Evolutionary conservation across 495 filamentous ascomycete species (phyloP), one percentile per base, ranked within the genome.

Genomic region (Penicillium lagena): DNA sequence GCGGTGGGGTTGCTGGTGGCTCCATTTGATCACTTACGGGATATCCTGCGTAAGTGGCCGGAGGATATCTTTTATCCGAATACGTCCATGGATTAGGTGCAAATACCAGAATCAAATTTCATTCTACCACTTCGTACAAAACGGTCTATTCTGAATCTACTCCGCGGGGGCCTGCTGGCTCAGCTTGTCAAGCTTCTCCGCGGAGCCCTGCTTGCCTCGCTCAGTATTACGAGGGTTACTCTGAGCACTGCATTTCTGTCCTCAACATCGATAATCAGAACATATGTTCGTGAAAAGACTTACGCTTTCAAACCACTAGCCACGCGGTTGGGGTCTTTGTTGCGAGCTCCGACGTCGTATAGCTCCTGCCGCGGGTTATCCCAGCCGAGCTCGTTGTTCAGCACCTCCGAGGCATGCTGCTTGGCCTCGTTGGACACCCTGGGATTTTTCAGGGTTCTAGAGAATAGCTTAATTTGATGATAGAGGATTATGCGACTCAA

Each of bases 371-470:
- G 53, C 7, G 52, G 49, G 32, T 49, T 12, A 33, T 60, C 53
- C 11, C 50, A 43, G 34, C 39, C 49, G 37, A 60, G 13, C 36
- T 69, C 46, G 12, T 52, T 52, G 33, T 66, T 42, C 32, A 75
- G 59, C 9, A 71, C 58, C 41, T 71, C 62, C 47, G 61, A 40
- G 12, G 67, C 69, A 27, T 64, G 59, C 40, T 64, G 30, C 51
- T 74, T 74, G 41, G 70, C 64, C 36, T 62, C 55, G 5, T 63
- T 59, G 0, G 70, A 72, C 5, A 66, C 56, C 6, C 63, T 62
- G 11, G 70, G 67, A 42, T 72, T 73, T 27, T 66, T 65, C 12
- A 72, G 39, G 15, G 67, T 56, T 2, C 68, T 72, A 29, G 32
- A 22, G 29, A 27, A 12, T 37, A 28, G 34, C 31, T 37, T 29